These are phyloP conservation scores for Eudorina sp. DNA, from an alignment of 139 green algal species.

Conservation along the genomic window DNA sequence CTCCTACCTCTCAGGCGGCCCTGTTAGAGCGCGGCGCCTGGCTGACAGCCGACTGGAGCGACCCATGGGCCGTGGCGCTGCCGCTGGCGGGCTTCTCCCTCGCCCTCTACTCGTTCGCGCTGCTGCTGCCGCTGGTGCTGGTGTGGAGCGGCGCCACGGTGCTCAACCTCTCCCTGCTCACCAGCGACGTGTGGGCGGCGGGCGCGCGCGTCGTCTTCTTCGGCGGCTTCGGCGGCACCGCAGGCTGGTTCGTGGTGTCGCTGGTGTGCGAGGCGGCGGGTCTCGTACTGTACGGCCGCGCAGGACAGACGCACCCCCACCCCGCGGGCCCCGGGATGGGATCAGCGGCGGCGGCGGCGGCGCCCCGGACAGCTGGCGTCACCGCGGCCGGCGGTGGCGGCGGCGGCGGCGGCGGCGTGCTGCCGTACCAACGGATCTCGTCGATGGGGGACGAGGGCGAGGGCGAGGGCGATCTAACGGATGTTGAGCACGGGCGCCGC, in stretches of 20 bases:
- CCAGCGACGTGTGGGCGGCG: slow-evolving; percentile 77
- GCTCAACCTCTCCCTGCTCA: slow-evolving; percentile 87
- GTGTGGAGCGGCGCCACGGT: slow-evolving; percentile 70
- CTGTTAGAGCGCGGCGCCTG: slow-evolving; percentile 57
- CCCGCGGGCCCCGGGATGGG: background rate
- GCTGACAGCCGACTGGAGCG: slow-evolving; percentile 18
- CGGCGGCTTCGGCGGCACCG: slow-evolving; percentile 62
- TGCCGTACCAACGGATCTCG: slow-evolving; percentile 7
- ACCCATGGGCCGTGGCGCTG: background rate
- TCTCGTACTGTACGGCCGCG: slow-evolving; percentile 46
- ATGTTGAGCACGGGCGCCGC: no score
- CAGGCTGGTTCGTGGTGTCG: slow-evolving; percentile 43
- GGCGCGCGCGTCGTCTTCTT: slow-evolving; percentile 72
- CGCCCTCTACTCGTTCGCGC: slow-evolving; percentile 80
- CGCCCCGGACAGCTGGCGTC: background rate
- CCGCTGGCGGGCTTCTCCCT: slow-evolving; percentile 66
- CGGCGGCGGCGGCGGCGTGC: background rate
- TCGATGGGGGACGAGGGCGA: background rate
- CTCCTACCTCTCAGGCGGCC: slow-evolving; percentile 43
- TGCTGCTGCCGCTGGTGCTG: slow-evolving; percentile 71
- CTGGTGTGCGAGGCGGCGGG: slow-evolving; percentile 46
- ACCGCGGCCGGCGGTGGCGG: background rate
- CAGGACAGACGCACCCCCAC: slow-evolving; percentile 41
- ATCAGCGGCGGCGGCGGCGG: background rate
- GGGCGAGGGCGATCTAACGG: background rate